Conservation (phyloP, 1,284 basidiomycete genomes). For the Puccinia coronata region DNA sequence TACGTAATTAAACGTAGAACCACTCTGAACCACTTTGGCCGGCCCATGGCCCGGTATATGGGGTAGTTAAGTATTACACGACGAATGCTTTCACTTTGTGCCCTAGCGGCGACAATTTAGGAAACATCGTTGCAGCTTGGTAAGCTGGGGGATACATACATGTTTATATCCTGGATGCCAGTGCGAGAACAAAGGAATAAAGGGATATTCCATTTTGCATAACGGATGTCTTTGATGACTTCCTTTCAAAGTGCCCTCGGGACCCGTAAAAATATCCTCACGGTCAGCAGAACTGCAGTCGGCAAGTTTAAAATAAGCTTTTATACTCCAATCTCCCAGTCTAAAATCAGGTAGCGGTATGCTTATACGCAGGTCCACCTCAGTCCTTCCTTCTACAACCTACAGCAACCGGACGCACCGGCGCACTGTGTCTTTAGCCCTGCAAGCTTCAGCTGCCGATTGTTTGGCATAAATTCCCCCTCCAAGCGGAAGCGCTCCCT, state of each 20-base stretch:
- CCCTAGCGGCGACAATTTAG: slow-evolving; percentile 2
- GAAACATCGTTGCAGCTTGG: not conserved
- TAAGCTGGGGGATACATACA: not conserved
- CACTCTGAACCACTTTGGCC: no score
- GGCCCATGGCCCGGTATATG: no score
- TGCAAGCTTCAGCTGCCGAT: no score
- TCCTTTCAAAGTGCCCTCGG: slow-evolving; percentile 20
- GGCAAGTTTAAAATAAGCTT: slow-evolving; percentile 12
- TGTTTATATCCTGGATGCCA: not conserved
- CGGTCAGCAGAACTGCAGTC: not conserved
- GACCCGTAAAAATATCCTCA: slow-evolving; percentile 2
- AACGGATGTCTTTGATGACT: slow-evolving; percentile 25
- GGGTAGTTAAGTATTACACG: not conserved
- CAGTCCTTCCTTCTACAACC: not conserved
- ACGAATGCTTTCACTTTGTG: not conserved
- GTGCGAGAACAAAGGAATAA: not conserved
- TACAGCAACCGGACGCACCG: no score
- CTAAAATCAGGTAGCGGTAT: not conserved
- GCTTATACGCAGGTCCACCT: not conserved
- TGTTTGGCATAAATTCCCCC: no score
- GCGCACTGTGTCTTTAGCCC: no score
- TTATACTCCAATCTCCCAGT: slow-evolving; percentile 6
- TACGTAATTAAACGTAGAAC: no score
- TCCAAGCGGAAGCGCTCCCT: no score
- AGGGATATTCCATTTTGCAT: slow-evolving; percentile 10